Percentiles rank a stretch among this genome's conserved stretches.
These are phyloP conservation scores for Lactifluus hygrophoroides DNA, from an alignment of 768 basidiomycete genomes.

Conservation along the genomic window DNA sequence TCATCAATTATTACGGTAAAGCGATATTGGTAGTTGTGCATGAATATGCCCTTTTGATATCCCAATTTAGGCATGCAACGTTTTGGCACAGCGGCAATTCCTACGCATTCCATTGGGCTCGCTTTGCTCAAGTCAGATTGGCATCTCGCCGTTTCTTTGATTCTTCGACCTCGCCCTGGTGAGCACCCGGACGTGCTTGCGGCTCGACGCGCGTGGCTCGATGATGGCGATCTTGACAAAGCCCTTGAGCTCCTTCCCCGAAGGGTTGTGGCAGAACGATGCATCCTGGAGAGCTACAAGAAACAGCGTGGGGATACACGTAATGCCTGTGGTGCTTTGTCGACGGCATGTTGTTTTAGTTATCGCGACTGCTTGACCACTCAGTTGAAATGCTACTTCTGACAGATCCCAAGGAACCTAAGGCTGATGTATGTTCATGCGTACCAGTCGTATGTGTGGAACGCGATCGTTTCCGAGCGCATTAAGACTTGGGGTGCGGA, in stretches of 20 bases:
- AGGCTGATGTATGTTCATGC: conserved; percentile 98
- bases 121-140: conserved; percentile 85
- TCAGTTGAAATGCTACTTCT: background rate
- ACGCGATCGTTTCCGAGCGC: conserved; percentile 91
- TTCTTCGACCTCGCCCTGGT: conserved; percentile 76
- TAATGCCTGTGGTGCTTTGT: conserved; percentile 82
- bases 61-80: conserved; percentile 81
- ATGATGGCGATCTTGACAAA: conserved; percentile 67
- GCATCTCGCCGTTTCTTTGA: conserved; percentile 76
- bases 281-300: conserved; percentile 83
- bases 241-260: conserved; percentile 84
- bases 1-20: conserved; percentile 96
- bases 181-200: conserved; percentile 87
- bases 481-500: conserved; percentile 69
- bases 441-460: conserved; percentile 99
- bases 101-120: conserved; percentile 91
- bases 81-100: conserved; percentile 93
- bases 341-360: conserved; percentile 46
- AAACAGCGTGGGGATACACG: conserved; percentile 70
- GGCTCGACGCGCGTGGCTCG: conserved; percentile 83
- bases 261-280: conserved; percentile 87
- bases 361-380: background rate
- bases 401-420: conserved; percentile 88
- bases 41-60: background rate
- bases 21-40: background rate